A percentile compares a stretch with the other conserved stretches of the same genome.
phyloP scores from a whole-genome alignment of 2,329 filamentous ascomycete species.

The Penicillium sp. region DNA sequence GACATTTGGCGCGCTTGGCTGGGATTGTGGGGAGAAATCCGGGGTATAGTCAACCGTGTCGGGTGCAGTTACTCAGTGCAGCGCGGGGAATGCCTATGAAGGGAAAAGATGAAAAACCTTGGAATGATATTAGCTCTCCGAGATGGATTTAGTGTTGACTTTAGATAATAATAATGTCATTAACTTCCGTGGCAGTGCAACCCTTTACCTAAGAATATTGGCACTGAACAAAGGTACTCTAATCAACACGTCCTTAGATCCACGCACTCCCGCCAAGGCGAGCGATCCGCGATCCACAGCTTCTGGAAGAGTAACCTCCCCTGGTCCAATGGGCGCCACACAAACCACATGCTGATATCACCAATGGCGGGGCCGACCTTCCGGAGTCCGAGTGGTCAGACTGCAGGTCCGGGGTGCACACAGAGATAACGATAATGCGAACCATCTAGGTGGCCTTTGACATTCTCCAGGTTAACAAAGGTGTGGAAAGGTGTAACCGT shows the following conservation, averaged over 20 bases:
- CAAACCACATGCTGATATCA: conserved; percentile 22
- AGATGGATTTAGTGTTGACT: neutral
- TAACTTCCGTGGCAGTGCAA: neutral
- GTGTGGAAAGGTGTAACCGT: neutral
- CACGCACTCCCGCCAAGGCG: conserved; percentile 16
- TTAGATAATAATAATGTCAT: neutral
- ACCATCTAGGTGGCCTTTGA: neutral
- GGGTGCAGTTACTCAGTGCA: conserved; percentile 7
- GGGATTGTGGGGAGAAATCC: conserved; percentile 7
- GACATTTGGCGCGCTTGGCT: conserved; percentile 16
- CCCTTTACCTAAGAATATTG: neutral
- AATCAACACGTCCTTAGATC: conserved; percentile 2
- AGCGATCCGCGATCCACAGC: conserved; percentile 27
- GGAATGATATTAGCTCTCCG: neutral
- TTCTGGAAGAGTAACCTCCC: conserved; percentile 22
- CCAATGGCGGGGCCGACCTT: conserved; percentile 19
- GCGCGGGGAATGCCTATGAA: neutral
- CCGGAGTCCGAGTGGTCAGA: conserved; percentile 8
- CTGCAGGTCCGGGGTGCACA: neutral
- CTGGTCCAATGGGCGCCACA: conserved; percentile 12
- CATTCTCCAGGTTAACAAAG: neutral
- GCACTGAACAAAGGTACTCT: too few species aligned
- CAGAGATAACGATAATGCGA: neutral
- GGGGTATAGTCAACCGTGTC: conserved; percentile 5
- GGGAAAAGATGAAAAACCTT: neutral